Conservation (phyloP, 805 yeast genomes). For the Candida saitoana region DNA sequence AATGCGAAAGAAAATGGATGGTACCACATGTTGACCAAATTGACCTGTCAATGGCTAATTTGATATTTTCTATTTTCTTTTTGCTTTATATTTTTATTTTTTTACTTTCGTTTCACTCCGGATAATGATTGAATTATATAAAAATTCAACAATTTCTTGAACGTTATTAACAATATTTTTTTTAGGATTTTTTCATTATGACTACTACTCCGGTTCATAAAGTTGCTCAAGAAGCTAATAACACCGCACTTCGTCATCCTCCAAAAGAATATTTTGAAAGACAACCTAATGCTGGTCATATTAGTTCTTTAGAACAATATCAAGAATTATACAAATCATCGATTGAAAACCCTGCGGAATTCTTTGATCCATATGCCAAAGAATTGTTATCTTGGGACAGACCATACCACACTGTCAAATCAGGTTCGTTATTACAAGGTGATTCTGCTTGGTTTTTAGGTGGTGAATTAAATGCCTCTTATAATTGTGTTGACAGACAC, state of each 20-base stretch:
- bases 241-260: conserved; percentile 44
- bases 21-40: no score
- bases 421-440: conserved; percentile 58
- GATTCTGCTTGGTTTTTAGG: conserved; percentile 70
- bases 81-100: no score
- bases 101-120: no score
- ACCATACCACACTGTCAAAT: conserved; percentile 61
- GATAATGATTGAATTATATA: no score
- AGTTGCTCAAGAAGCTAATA: conserved; percentile 62
- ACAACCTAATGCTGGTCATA: conserved; percentile 59
- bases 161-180: background rate
- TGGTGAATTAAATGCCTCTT: conserved; percentile 76
- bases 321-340: conserved; percentile 66
- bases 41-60: no score
- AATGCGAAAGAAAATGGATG: no score
- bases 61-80: no score
- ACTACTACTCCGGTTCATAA: conserved; percentile 30
- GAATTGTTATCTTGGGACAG: conserved; percentile 75
- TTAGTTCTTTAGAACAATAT: conserved; percentile 65
- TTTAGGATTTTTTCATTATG: conserved; percentile 13
- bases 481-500: conserved; percentile 79
- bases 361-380: conserved; percentile 75
- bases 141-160: no score
- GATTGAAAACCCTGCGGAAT: conserved; percentile 70
- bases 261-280: conserved; percentile 53